Evolutionary conservation across 768 basidiomycete genomes (phyloP).

Genomic region (Podaxis sp.): DNA sequence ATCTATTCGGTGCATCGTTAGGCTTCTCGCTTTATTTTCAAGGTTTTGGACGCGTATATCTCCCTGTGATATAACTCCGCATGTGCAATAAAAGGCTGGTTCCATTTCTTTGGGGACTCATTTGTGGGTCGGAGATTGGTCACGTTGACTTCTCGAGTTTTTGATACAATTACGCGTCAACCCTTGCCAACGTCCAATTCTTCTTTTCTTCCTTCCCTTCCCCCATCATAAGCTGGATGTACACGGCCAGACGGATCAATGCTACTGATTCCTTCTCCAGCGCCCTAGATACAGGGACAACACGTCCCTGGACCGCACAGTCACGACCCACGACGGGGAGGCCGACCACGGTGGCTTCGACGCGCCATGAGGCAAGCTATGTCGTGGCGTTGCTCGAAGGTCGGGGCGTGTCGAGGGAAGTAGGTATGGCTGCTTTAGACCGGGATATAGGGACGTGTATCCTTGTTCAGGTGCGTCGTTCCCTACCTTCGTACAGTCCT

Average conservation of each 20-base stretch:
- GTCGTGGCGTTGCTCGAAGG: constrained; percentile 75
- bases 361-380: constrained; percentile 56
- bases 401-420: constrained; percentile 74
- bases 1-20: background rate
- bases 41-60: background rate
- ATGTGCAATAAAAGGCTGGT: no score
- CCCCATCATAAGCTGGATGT: background rate
- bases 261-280: background rate
- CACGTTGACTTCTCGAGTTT: background rate
- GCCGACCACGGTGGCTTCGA: constrained; percentile 64
- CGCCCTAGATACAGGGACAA: background rate
- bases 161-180: background rate
- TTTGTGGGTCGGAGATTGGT: background rate
- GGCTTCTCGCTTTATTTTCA: background rate
- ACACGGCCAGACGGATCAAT: background rate
- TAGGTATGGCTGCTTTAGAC: constrained; percentile 87
- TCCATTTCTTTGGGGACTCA: background rate
- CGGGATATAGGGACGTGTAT: constrained; percentile 72
- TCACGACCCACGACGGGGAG: constrained; percentile 61
- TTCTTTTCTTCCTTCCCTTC: background rate
- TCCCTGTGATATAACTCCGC: no score
- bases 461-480: constrained; percentile 66
- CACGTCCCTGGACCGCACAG: constrained; percentile 53
- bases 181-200: background rate
- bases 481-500: background rate